Evolutionary conservation across 306 rosid genomes (phyloP).

Genomic region (Abrus precatorius): DNA sequence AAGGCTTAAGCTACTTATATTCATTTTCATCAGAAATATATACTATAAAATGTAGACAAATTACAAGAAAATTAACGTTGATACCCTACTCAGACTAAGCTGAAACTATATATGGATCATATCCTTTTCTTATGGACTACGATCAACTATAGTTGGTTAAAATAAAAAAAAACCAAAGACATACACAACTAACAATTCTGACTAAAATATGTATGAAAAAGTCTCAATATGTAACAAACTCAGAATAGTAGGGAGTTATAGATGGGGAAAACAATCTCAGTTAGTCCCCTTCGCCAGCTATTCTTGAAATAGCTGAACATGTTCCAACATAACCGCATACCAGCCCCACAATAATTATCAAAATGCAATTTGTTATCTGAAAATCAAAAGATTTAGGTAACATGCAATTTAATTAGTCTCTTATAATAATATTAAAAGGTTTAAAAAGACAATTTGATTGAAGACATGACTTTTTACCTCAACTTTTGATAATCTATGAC

Average conservation of each 20-base stretch:
- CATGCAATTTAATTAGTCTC: background rate
- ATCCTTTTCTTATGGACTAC: slow-evolving; percentile 6
- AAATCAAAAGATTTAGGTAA: background rate
- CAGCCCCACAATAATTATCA: slow-evolving; percentile 53
- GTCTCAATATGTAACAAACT: background rate
- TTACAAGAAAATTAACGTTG: background rate
- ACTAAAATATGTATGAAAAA: background rate
- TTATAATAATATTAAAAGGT: background rate
- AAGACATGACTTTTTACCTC: slow-evolving; percentile 46
- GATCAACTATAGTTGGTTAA: background rate
- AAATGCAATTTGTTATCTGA: slow-evolving; percentile 60
- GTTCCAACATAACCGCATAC: slow-evolving; percentile 59
- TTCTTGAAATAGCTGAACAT: slow-evolving; percentile 55
- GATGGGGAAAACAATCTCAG: background rate
- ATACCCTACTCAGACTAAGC: background rate
- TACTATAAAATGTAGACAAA: background rate
- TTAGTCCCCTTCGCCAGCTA: slow-evolving; percentile 40
- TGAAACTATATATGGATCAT: background rate
- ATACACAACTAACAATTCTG: background rate
- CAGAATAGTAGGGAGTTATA: background rate
- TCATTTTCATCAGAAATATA: background rate
- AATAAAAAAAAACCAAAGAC: slow-evolving; percentile 2
- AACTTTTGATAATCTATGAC: slow-evolving; percentile 50
- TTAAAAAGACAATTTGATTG: background rate
- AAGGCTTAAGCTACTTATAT: background rate